Percentiles rank a stretch among this genome's conserved stretches.
These are phyloP conservation scores for Coelastrella sp. DNA, from an alignment of 139 green algal species.

Conservation along the genomic window DNA sequence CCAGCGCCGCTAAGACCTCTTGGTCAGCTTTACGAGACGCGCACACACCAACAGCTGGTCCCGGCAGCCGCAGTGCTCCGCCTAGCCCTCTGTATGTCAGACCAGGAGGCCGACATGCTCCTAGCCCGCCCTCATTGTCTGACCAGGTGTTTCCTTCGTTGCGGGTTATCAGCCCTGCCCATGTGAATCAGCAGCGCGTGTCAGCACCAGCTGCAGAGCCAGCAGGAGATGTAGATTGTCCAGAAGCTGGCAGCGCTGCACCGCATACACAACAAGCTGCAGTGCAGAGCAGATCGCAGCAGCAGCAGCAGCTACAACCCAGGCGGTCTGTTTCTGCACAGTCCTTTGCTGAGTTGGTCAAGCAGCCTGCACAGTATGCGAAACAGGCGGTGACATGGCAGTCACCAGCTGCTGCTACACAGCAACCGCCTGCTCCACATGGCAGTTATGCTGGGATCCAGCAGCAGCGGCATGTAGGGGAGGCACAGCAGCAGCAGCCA, in stretches of 20 bases:
- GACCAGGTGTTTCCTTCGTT: background rate
- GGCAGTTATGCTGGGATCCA: background rate
- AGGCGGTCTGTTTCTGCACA: background rate
- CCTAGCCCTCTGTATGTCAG: background rate
- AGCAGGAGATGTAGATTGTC: background rate
- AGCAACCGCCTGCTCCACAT: background rate
- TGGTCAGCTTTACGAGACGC: too few species aligned
- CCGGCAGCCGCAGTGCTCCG: background rate
- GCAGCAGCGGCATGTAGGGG: background rate
- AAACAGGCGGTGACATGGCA: background rate
- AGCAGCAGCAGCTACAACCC: background rate
- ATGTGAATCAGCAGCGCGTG: background rate
- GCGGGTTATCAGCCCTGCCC: background rate
- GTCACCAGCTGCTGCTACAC: background rate
- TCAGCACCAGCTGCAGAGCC: background rate
- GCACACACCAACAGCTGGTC: background rate
- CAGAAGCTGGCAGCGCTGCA: too few species aligned
- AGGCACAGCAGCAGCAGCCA: constrained; percentile 12
- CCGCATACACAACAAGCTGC: background rate
- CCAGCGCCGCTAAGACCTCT: too few species aligned
- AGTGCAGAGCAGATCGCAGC: background rate
- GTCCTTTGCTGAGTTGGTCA: background rate
- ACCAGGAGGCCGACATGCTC: background rate
- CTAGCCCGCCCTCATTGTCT: background rate
- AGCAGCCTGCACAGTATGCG: background rate